These are phyloP conservation scores for Gossypium davidsonii DNA, from an alignment of 441 rosid genomes.

Conservation along the genomic window DNA sequence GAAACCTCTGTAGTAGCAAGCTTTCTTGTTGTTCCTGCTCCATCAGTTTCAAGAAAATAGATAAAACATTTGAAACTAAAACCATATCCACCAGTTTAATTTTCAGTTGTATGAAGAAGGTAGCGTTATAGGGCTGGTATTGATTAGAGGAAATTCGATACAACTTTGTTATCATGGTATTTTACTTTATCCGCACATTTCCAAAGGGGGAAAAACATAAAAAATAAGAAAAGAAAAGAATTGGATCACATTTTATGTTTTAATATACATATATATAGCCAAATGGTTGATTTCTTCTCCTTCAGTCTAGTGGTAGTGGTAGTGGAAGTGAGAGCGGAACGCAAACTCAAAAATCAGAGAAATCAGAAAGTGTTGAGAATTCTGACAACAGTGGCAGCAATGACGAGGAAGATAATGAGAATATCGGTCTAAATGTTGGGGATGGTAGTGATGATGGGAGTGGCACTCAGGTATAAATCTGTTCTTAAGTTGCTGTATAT, in stretches of 20 bases:
- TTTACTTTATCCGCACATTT: not conserved
- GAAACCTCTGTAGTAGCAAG: not conserved
- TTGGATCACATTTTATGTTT: slow-evolving; percentile 9
- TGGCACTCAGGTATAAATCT: slow-evolving; percentile 47
- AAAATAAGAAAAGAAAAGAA: not conserved
- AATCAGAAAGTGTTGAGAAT: slow-evolving; percentile 35
- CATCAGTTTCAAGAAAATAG: not conserved
- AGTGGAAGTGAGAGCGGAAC: slow-evolving; percentile 49
- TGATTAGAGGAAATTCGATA: not conserved
- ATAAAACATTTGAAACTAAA: not conserved
- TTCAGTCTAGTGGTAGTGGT: slow-evolving; percentile 65
- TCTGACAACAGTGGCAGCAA: slow-evolving; percentile 42
- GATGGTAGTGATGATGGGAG: slow-evolving; percentile 63
- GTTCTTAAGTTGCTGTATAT: slow-evolving; percentile 5
- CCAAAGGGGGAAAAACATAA: not conserved
- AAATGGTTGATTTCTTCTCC: slow-evolving; percentile 13
- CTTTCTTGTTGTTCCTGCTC: slow-evolving; percentile 2
- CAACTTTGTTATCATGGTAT: not conserved
- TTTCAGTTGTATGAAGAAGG: slow-evolving; percentile 10
- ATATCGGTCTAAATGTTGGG: slow-evolving; percentile 28
- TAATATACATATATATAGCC: not conserved
- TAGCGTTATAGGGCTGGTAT: not conserved
- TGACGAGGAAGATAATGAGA: slow-evolving; percentile 35
- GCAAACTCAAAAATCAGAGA: slow-evolving; percentile 37
- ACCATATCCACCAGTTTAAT: not conserved